phyloP scores from a whole-genome alignment of 2,329 filamentous ascomycete genomes.

The Clonostachys rhizophaga region DNA sequence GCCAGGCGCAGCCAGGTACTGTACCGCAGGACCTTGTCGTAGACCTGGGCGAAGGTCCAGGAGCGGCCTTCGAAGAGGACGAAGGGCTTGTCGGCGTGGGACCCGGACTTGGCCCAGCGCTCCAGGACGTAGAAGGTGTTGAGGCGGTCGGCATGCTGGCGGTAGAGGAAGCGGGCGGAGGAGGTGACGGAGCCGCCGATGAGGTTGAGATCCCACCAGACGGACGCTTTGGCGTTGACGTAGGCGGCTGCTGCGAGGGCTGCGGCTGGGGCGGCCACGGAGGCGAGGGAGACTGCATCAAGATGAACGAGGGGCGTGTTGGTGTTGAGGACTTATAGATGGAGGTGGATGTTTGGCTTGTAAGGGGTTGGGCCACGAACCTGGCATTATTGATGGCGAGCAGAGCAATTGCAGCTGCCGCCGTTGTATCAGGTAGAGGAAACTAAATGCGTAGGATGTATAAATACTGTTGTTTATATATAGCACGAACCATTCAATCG shows the following conservation, averaged over 20 bases:
- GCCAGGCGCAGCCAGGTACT: conserved; percentile 68
- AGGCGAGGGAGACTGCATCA: conserved; percentile 27
- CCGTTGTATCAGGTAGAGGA: no score
- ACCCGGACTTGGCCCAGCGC: conserved; percentile 47
- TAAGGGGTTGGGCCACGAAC: no score
- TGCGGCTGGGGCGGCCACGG: conserved; percentile 54
- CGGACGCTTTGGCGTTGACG: conserved; percentile 64
- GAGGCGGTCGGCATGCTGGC: conserved; percentile 53
- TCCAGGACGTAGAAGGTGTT: conserved; percentile 77
- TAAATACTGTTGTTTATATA: no score
- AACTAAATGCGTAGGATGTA: no score
- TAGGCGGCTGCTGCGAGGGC: conserved; percentile 68
- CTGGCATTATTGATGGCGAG: no score
- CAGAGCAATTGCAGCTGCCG: no score
- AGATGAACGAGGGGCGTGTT: no score
- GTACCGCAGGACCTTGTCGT: conserved; percentile 66
- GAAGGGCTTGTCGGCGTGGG: conserved; percentile 49
- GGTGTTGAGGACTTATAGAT: neutral
- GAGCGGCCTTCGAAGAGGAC: conserved; percentile 63
- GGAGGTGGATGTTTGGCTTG: neutral
- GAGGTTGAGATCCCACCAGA: conserved; percentile 62
- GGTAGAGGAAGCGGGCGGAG: conserved; percentile 32
- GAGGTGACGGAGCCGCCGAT: conserved; percentile 49
- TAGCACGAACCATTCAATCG: no score
- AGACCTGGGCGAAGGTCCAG: conserved; percentile 74